Conservation (phyloP, 2,329 filamentous ascomycete species). For the Cadophora sp. region DNA sequence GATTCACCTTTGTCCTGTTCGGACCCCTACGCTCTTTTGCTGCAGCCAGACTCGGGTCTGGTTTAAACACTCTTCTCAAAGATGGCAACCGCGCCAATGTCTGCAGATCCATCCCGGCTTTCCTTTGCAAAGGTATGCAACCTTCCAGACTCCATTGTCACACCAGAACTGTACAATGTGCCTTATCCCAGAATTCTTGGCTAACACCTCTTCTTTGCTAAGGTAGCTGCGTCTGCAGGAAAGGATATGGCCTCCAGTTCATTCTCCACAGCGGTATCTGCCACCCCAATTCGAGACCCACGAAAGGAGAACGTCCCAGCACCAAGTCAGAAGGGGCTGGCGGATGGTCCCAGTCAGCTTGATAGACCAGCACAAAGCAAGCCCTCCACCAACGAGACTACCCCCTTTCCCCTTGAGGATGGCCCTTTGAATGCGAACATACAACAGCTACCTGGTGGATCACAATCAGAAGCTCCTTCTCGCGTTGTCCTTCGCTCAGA, state of each 20-base stretch:
- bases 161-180: not conserved
- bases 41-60: constrained; percentile 32
- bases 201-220: constrained; percentile 26
- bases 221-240: constrained; percentile 58
- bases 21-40: constrained; percentile 44
- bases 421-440: not conserved
- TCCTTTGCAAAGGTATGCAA: constrained; percentile 78
- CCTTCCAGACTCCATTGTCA: not conserved
- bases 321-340: constrained; percentile 21
- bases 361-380: constrained; percentile 20
- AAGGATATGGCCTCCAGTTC: constrained; percentile 48
- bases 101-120: constrained; percentile 61
- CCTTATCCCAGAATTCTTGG: constrained; percentile 1
- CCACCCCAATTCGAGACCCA: constrained; percentile 42
- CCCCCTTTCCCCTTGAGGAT: not conserved
- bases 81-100: constrained; percentile 56
- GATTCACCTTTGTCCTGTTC: constrained; percentile 43
- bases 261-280: constrained; percentile 42
- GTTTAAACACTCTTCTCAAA: constrained; percentile 25
- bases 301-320: constrained; percentile 38
- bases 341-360: constrained; percentile 23
- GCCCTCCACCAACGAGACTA: constrained; percentile 9
- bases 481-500: not conserved
- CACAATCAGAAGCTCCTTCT: not conserved
- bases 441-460: not conserved